Conservation (phyloP, 257 asterid species). For the Solanum clarkiae region DNA sequence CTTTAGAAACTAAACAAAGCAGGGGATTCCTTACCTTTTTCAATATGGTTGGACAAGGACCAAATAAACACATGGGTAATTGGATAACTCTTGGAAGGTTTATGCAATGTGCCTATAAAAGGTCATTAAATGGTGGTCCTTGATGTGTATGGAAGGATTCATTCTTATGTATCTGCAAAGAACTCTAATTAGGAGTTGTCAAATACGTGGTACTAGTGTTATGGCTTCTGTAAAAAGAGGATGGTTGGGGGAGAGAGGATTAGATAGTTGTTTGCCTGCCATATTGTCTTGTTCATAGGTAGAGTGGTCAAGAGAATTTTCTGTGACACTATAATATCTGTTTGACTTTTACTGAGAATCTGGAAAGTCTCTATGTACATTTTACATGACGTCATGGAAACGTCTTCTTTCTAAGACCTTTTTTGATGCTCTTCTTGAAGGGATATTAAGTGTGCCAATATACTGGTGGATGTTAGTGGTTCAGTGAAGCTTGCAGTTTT, state of each 20-base stretch:
- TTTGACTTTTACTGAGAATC: background rate
- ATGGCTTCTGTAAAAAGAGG: background rate
- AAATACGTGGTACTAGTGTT: background rate
- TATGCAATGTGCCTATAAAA: background rate
- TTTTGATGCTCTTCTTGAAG: slow-evolving; percentile 12
- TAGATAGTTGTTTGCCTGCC: background rate
- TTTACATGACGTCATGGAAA: background rate
- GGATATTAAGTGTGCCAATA: slow-evolving; percentile 92
- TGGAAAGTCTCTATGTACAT: background rate
- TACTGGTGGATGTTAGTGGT: slow-evolving; percentile 82
- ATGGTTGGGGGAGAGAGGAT: background rate
- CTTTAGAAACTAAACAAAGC: background rate
- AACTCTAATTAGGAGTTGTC: background rate
- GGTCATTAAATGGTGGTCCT: background rate
- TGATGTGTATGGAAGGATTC: background rate
- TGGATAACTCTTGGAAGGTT: background rate
- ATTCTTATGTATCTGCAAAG: background rate
- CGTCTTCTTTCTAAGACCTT: background rate
- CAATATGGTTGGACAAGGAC: background rate
- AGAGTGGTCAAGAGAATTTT: background rate
- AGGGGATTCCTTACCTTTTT: background rate
- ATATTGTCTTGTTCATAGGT: background rate
- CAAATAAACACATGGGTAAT: background rate
- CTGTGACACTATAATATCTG: background rate
- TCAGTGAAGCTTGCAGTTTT: slow-evolving; percentile 93